Conservation (phyloP, 495 filamentous ascomycete genomes). For the Hyaloscypha finlandica region DNA sequence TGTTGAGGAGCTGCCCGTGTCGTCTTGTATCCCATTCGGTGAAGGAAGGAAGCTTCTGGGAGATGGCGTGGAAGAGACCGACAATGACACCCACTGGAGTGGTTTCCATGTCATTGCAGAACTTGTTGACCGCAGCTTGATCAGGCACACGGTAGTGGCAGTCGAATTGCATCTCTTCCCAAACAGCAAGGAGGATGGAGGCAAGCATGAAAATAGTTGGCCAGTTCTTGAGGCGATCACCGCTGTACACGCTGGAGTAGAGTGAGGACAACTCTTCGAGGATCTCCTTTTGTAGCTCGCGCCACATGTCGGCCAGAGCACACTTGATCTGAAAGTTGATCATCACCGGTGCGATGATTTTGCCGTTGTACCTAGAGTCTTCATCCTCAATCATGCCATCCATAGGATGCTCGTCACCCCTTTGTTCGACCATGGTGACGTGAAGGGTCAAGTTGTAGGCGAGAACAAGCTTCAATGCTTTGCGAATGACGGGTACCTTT, state of each 20-base stretch:
- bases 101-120: conserved; percentile 92
- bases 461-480: conserved; percentile 86
- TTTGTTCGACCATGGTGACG: conserved; percentile 87
- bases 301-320: conserved; percentile 94
- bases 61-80: conserved; percentile 92
- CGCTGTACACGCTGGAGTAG: conserved; percentile 91
- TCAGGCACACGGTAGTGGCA: conserved; percentile 90
- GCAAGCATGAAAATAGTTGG: conserved; percentile 95
- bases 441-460: conserved; percentile 92
- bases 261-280: conserved; percentile 86
- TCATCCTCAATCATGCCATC: conserved; percentile 78
- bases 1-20: conserved; percentile 83
- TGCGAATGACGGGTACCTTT: conserved; percentile 80
- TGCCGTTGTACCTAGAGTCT: conserved; percentile 78
- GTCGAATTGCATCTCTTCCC: conserved; percentile 98
- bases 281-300: conserved; percentile 90
- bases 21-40: conserved; percentile 88
- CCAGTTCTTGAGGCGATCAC: conserved; percentile 95
- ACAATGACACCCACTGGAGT: conserved; percentile 93
- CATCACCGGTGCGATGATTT: conserved; percentile 90
- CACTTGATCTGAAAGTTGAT: conserved; percentile 98
- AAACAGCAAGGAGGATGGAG: conserved; percentile 84
- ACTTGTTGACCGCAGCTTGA: conserved; percentile 78
- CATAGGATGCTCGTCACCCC: conserved; percentile 75
- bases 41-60: conserved; percentile 86